These are phyloP conservation scores for Apiotrichum mycotoxinovorans DNA, from an alignment of 1,284 basidiomycete genomes.

Conservation along the genomic window DNA sequence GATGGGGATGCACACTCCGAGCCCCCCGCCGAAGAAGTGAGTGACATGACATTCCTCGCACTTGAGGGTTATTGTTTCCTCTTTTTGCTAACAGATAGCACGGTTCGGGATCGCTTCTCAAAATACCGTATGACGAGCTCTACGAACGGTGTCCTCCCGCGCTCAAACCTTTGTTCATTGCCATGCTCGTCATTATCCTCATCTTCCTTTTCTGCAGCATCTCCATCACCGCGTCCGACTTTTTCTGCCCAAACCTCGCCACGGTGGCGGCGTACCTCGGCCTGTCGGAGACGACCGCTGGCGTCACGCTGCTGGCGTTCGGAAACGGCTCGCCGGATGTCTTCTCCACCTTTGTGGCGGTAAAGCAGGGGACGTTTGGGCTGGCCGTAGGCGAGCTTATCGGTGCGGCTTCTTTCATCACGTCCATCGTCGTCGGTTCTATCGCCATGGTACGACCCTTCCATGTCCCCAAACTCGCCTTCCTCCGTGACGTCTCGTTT, in stretches of 20 bases:
- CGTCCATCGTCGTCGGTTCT: slow-evolving; percentile 89
- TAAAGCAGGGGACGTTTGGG: slow-evolving; percentile 78
- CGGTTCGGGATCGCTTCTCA: slow-evolving; percentile 11
- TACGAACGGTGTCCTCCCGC: slow-evolving; percentile 6
- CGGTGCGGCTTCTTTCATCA: slow-evolving; percentile 92
- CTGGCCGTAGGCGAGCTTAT: slow-evolving; percentile 92
- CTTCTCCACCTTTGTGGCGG: slow-evolving; percentile 91
- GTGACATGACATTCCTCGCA: neutral
- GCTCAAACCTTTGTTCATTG: slow-evolving; percentile 32
- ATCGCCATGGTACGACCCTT: slow-evolving; percentile 96
- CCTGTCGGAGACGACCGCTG: slow-evolving; percentile 82
- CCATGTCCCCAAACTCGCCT: slow-evolving; percentile 71
- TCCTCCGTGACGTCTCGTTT: slow-evolving; percentile 90
- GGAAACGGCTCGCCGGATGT: slow-evolving; percentile 90
- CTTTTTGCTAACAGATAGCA: neutral
- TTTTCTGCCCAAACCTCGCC: slow-evolving; percentile 89
- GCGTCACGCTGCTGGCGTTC: slow-evolving; percentile 88
- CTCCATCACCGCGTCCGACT: slow-evolving; percentile 88
- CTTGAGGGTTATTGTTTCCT: neutral
- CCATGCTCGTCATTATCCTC: slow-evolving; percentile 35
- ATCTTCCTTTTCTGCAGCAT: slow-evolving; percentile 65
- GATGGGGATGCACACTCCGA: neutral
- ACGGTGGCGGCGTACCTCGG: slow-evolving; percentile 77
- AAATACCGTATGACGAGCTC: slow-evolving; percentile 12
- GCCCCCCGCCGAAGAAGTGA: neutral